Evolutionary conservation across 1,284 basidiomycete species (phyloP), one percentile per base, ranked within the genome.

Genomic region (Ceratobasidium sp.): DNA sequence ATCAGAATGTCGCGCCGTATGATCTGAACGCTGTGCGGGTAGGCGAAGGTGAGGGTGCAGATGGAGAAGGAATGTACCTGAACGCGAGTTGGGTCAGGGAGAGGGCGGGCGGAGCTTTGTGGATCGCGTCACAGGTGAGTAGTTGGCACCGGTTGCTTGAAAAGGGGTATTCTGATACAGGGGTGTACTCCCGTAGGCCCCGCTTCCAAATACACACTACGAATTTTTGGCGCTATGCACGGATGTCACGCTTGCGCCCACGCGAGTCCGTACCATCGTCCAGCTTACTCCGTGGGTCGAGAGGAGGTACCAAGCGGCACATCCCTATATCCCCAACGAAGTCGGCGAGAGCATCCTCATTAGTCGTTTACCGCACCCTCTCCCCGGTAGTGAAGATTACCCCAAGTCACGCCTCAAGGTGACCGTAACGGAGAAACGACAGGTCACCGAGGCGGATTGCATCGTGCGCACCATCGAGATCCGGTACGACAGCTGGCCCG

Each of bases 41-140:
- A 14, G 77, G 74, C 59, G 62, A 67, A 33, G 62, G 38, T 3
- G 77, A 79, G 16, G 27, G 59, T 46, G 48, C 76, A 33, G 78
- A 78, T 4, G 78, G 67, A 50, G 69, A 78, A 54, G 84, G 78
- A 60, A 79, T 89, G 74, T 96, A 96, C 83, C 82, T 96, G 41
- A 96, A 96, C 81, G 94, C 92, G n/a, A 93, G 89, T 81, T 95
- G 94, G 92, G 90, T 95, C 20, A 86, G 88, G 55, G 94, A 96
- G 82, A 84, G 87, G 38, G 88, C 86, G 71, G 93, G 95, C 1
- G 88, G 87, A 30, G 93, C 90, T 81, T 91, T 90, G 89, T 94
- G 93, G 92, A 93, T 96, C 77, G 94, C 94, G 10, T 88, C 93
- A 0, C 94, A 96, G 83, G 83, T 82, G 52, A 67, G 66, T 74